Evolutionary conservation across 1,284 basidiomycete species (phyloP), one percentile per base, ranked within the genome.

Genomic region (Bothia castanella): DNA sequence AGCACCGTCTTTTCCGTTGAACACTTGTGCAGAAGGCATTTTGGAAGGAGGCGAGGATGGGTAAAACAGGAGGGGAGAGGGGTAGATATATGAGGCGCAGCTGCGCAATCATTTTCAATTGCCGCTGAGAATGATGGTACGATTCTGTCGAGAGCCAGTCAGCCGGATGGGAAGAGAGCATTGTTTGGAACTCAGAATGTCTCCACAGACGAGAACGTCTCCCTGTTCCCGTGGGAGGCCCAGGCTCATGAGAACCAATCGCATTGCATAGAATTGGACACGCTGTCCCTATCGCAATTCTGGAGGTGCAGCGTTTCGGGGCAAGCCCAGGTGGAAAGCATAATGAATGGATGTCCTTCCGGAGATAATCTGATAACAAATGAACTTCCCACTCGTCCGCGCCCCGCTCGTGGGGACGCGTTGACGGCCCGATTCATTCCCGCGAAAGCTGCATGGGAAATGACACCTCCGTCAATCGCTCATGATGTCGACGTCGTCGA

Each of bases 21-120:
- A 71, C 36, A 85, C 80, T 67, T 83, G 76, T 52, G 78, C 58
- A 57, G 86, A 79, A 58, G 86, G 82, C 87, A 89, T 89, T 39
- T 38, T 57, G 31, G 39, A 41, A n/a, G 10, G 36, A 16, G 38
- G 45, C 6, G 34, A 45, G 21, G 52, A 51, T 40, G 61, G 25
- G 32, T 27, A 40, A 45, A 32, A 44, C 34, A 23, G 4, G 42
- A 35, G 43, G 32, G 21, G 4, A 38, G 23, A 38, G 43, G 51
- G 36, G 42, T 10, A 31, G 14, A 45, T 56, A 51, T 54, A 55
- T 49, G 55, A 42, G 34, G 50, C 16, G 6, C 16, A 11, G 37
- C 37, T 25, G 37, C 42, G 39, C 31, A 44, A n/a, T 21, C 47
- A 16, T 42, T 64, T 69, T 63, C 55, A 68, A 62, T 54, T 55